Percentiles rank a stretch among this genome's conserved stretches.
phyloP scores from a whole-genome alignment of 305 asterid species.

The Fraxinus dipetala region DNA sequence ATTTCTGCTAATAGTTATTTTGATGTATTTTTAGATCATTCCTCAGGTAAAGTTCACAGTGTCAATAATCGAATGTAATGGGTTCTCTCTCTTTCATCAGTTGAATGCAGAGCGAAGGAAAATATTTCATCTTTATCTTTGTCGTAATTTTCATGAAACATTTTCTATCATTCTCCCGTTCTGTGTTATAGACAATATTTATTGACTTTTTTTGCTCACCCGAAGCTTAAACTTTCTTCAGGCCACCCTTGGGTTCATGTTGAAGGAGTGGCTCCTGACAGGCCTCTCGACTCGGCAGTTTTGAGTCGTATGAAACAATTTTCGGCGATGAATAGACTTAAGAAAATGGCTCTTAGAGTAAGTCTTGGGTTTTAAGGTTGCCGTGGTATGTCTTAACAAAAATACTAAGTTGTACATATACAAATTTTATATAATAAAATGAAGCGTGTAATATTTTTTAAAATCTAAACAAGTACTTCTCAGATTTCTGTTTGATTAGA shows the following conservation, averaged over 20 bases:
- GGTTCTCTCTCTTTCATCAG: neutral
- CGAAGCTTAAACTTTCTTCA: slow-evolving; percentile 25
- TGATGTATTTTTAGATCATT: neutral
- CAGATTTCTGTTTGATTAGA: neutral
- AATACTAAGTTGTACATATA: neutral
- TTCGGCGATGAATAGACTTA: slow-evolving; percentile 75
- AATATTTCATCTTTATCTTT: neutral
- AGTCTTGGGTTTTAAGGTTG: slow-evolving; percentile 20
- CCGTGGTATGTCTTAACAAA: neutral
- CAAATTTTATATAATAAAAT: neutral
- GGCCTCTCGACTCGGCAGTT: slow-evolving; percentile 73
- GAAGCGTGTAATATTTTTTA: neutral
- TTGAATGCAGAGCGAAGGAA: neutral
- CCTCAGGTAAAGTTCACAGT: neutral
- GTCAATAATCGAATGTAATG: neutral
- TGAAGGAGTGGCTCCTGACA: slow-evolving; percentile 77
- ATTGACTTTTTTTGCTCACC: slow-evolving; percentile 15
- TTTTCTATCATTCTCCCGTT: neutral
- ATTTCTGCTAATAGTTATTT: neutral
- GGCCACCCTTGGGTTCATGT: slow-evolving; percentile 88
- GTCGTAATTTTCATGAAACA: neutral
- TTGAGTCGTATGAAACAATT: slow-evolving; percentile 72
- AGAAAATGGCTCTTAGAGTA: slow-evolving; percentile 81
- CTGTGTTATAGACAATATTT: neutral
- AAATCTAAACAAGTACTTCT: slow-evolving; percentile 1